phyloP scores from a whole-genome alignment of 108 stramenopile species.

The Skeletonema tropicum region DNA sequence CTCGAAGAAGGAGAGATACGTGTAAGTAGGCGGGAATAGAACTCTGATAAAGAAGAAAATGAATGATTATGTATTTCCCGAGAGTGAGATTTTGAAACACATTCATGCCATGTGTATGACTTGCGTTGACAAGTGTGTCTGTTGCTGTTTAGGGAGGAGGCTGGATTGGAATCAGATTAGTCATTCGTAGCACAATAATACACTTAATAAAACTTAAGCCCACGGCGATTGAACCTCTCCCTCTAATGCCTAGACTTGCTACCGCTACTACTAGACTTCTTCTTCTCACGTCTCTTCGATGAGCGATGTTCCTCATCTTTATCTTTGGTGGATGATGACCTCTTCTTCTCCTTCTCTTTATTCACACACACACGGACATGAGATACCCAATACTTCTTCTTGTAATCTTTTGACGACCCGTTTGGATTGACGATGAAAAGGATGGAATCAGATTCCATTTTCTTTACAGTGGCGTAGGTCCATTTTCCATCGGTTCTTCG shows the following conservation, averaged over 20 bases:
- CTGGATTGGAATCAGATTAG: too few species aligned
- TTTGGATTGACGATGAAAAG: slow-evolving; percentile 41
- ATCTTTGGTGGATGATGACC: background rate
- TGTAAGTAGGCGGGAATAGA: too few species aligned
- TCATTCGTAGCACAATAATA: background rate
- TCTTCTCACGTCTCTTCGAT: background rate
- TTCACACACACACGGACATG: slow-evolving; percentile 27
- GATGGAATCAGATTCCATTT: slow-evolving; percentile 26
- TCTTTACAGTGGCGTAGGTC: slow-evolving; percentile 39
- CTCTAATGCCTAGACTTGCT: background rate
- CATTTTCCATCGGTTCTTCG: slow-evolving; percentile 45
- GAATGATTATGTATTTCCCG: too few species aligned
- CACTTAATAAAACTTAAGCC: too few species aligned
- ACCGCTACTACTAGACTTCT: background rate
- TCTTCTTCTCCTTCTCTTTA: slow-evolving; percentile 7
- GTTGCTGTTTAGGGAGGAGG: too few species aligned
- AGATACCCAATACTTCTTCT: slow-evolving; percentile 33
- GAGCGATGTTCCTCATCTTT: background rate
- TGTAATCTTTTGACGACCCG: slow-evolving; percentile 43
- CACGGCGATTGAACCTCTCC: too few species aligned
- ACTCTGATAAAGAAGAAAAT: too few species aligned
- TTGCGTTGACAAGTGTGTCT: too few species aligned
- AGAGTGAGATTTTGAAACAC: too few species aligned
- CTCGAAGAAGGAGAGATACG: too few species aligned
- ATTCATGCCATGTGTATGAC: too few species aligned